These are phyloP conservation scores for Oryza officinalis DNA, from an alignment of 176 grass and related monocot genomes.

Conservation along the genomic window DNA sequence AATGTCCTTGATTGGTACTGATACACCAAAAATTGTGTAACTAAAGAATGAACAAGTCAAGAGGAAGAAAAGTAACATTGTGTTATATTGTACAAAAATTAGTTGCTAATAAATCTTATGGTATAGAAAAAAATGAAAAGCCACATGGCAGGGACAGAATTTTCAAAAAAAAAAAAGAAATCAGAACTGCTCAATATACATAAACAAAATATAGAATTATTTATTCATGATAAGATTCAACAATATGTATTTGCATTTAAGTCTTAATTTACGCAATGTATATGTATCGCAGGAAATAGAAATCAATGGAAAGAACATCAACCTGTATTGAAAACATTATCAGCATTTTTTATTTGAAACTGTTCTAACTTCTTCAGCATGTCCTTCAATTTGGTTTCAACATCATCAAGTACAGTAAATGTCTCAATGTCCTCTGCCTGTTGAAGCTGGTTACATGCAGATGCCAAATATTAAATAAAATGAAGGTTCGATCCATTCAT, in stretches of 20 bases:
- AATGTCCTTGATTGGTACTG: conserved; percentile 4
- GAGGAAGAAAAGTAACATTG: background rate
- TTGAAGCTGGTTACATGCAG: conserved; percentile 65
- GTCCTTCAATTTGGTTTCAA: conserved; percentile 76
- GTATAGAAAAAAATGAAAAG: background rate
- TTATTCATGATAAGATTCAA: background rate
- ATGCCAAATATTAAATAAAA: conserved; percentile 35
- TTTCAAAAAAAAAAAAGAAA: background rate
- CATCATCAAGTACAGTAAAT: conserved; percentile 57
- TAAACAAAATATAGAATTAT: conserved; percentile 12
- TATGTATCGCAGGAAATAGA: conserved; percentile 3
- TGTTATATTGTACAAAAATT: conserved; percentile 8
- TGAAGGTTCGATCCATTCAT: conserved; percentile 8
- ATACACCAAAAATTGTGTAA: background rate
- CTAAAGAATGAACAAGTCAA: background rate
- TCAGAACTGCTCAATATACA: conserved; percentile 9
- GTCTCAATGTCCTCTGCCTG: conserved; percentile 62
- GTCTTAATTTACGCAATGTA: conserved; percentile 13
- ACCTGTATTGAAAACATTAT: conserved; percentile 99
- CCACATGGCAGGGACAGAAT: conserved; percentile 14
- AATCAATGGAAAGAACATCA: conserved; percentile 29
- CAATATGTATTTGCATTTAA: background rate
- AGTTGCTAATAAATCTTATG: background rate
- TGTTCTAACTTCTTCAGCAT: conserved; percentile 75
- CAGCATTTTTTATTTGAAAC: conserved; percentile 86